Evolutionary conservation across 1,284 basidiomycete species (phyloP).

Genomic region (Pseudozyma pruni): DNA sequence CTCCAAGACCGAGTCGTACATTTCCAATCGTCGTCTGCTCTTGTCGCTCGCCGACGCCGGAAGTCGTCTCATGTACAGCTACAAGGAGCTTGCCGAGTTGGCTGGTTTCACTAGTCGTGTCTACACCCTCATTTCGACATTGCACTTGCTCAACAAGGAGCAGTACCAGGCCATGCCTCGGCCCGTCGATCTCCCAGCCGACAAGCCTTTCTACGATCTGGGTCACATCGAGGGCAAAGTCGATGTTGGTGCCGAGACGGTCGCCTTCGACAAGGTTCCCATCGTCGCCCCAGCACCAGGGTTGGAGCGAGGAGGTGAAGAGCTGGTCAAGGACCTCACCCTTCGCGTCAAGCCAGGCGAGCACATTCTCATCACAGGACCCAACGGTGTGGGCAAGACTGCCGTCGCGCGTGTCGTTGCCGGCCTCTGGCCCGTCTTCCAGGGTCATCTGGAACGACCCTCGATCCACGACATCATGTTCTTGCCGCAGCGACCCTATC

Average conservation of each 20-base stretch:
- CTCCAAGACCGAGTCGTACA: slow-evolving; percentile 79
- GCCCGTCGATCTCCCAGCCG: slow-evolving; percentile 52
- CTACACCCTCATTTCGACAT: slow-evolving; percentile 84
- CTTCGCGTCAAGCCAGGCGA: slow-evolving; percentile 80
- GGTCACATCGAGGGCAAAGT: slow-evolving; percentile 69
- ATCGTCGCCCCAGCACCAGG: slow-evolving; percentile 77
- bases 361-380: slow-evolving; percentile 92
- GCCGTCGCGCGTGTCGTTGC: slow-evolving; percentile 89
- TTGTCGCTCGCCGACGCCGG: slow-evolving; percentile 94
- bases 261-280: slow-evolving; percentile 72
- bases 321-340: slow-evolving; percentile 79
- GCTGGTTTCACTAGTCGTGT: slow-evolving; percentile 90
- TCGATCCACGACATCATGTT: slow-evolving; percentile 77
- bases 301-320: slow-evolving; percentile 72
- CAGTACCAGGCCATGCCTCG: slow-evolving; percentile 62
- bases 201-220: slow-evolving; percentile 62
- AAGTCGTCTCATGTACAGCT: slow-evolving; percentile 88
- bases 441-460: slow-evolving; percentile 66
- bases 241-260: slow-evolving; percentile 26
- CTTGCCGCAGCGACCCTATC: slow-evolving; percentile 90
- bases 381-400: slow-evolving; percentile 85
- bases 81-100: slow-evolving; percentile 85
- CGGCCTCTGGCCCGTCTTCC: slow-evolving; percentile 80
- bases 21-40: slow-evolving; percentile 85
- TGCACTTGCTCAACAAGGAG: slow-evolving; percentile 73